These are phyloP conservation scores for Papilionanthe hybrid DNA, from an alignment of 116 monocot genomes.

Conservation along the genomic window DNA sequence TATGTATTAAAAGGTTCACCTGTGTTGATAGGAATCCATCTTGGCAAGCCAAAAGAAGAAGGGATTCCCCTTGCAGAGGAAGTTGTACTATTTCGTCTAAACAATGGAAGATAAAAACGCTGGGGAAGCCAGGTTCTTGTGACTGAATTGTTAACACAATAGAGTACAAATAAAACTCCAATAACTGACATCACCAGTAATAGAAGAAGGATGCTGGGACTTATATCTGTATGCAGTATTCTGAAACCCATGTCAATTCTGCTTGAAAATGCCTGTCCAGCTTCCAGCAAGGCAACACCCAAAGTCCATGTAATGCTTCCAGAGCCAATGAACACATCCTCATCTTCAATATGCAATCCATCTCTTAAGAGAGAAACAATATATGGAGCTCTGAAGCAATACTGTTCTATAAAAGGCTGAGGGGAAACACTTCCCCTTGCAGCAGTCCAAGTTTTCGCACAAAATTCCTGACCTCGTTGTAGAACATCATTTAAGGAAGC, in stretches of 20 bases:
- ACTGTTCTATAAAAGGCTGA: slow-evolving; percentile 93
- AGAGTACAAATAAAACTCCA: slow-evolving; percentile 45
- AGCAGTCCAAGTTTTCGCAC: slow-evolving; percentile 67
- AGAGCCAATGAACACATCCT: slow-evolving; percentile 71
- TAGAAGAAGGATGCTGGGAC: slow-evolving; percentile 28
- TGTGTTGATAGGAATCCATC: slow-evolving; percentile 10
- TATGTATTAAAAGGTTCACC: slow-evolving; percentile 5
- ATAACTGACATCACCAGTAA: slow-evolving; percentile 48
- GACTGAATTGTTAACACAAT: slow-evolving; percentile 41
- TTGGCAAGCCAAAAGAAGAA: slow-evolving; percentile 7
- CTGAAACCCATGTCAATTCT: slow-evolving; percentile 49
- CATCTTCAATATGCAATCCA: slow-evolving; percentile 82
- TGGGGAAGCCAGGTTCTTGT: slow-evolving; percentile 39
- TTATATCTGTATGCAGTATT: slow-evolving; percentile 32
- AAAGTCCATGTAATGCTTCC: slow-evolving; percentile 97
- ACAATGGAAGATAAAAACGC: slow-evolving; percentile 63
- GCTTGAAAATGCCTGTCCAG: slow-evolving; percentile 55
- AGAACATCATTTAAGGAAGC: slow-evolving; percentile 59
- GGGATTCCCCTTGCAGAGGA: slow-evolving; percentile 17
- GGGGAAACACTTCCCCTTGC: slow-evolving; percentile 82
- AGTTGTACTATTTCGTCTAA: slow-evolving; percentile 51
- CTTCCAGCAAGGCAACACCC: slow-evolving; percentile 82
- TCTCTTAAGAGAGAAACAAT: slow-evolving; percentile 76
- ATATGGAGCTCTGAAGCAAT: slow-evolving; percentile 97
- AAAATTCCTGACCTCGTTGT: slow-evolving; percentile 65